A percentile compares a stretch with the other conserved stretches of the same genome.
phyloP scores from a whole-genome alignment of 805 yeast genomes.

The Komagataella ulmi region DNA sequence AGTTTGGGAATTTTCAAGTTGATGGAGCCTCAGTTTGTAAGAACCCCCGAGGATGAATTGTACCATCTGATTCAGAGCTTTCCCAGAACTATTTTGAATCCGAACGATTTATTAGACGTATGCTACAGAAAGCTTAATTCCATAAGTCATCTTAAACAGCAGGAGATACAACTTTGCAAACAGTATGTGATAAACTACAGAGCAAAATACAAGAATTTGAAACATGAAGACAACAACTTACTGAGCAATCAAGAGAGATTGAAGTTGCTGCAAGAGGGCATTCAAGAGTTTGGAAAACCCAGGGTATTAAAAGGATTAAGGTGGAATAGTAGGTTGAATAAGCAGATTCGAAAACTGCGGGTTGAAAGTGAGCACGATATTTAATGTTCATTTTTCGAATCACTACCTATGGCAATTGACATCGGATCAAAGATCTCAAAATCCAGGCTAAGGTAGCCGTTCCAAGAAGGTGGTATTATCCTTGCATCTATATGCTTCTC shows the following conservation, averaged over 20 bases:
- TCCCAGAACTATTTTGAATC: constrained; percentile 63
- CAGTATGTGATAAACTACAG: constrained; percentile 63
- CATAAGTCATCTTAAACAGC: constrained; percentile 67
- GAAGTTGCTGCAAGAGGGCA: constrained; percentile 11
- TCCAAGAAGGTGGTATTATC: constrained; percentile 35
- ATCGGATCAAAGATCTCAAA: constrained; percentile 34
- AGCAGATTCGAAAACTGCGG: background rate
- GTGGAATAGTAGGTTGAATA: constrained; percentile 17
- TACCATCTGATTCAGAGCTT: constrained; percentile 79
- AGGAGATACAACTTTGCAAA: constrained; percentile 67
- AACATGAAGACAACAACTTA: constrained; percentile 1
- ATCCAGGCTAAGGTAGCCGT: constrained; percentile 47
- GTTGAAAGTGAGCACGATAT: background rate
- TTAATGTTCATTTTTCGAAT: background rate
- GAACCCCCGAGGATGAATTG: constrained; percentile 17
- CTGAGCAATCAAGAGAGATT: constrained; percentile 12
- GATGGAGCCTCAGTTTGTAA: constrained; percentile 36
- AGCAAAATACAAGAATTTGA: constrained; percentile 20
- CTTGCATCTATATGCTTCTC: constrained; percentile 25
- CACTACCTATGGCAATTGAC: background rate
- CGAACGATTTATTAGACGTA: constrained; percentile 53
- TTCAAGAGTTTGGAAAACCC: constrained; percentile 11
- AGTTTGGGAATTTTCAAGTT: constrained; percentile 70
- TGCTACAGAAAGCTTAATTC: constrained; percentile 67
- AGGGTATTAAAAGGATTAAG: constrained; percentile 16